Percentiles rank a stretch among this genome's conserved stretches.
Evolutionary conservation across 192 early-diverging fungal genomes (phyloP).

Genomic region (Backusella westeae): DNA sequence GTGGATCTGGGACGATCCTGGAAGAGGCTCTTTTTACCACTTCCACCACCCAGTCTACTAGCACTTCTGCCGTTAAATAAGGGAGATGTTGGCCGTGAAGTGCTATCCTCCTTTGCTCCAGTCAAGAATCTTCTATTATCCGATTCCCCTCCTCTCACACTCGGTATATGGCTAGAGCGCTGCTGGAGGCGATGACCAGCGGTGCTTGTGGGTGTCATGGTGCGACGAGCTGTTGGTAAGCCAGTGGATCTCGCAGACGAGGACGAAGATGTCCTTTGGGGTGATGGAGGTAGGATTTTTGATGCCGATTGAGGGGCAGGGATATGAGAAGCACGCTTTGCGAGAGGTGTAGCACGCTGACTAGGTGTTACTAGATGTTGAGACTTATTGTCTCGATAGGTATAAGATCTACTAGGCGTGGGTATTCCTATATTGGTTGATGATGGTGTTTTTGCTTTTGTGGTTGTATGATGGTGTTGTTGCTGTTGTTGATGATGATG

Average conservation of each 20-base stretch:
- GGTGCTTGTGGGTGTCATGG: background rate
- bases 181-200: background rate
- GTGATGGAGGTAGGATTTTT: constrained; percentile 7
- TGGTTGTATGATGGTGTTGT: background rate
- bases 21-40: background rate
- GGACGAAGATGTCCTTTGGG: background rate
- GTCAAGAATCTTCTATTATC: background rate
- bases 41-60: background rate
- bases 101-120: background rate
- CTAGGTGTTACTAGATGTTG: background rate
- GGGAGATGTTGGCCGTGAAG: background rate
- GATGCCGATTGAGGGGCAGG: constrained; percentile 20
- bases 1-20: background rate
- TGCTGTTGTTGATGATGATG: background rate
- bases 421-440: constrained; percentile 12
- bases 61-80: background rate
- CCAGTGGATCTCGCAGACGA: constrained; percentile 5
- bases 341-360: background rate
- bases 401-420: constrained; percentile 14
- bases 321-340: constrained; percentile 34
- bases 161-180: constrained; percentile 28
- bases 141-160: background rate
- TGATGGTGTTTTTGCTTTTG: background rate
- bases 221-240: background rate
- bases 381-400: background rate